A percentile compares a stretch with the other conserved stretches of the same genome.
Conservation (phyloP, 371 early-diverging fungal genomes). For the Lichtheimia corymbifera region DNA sequence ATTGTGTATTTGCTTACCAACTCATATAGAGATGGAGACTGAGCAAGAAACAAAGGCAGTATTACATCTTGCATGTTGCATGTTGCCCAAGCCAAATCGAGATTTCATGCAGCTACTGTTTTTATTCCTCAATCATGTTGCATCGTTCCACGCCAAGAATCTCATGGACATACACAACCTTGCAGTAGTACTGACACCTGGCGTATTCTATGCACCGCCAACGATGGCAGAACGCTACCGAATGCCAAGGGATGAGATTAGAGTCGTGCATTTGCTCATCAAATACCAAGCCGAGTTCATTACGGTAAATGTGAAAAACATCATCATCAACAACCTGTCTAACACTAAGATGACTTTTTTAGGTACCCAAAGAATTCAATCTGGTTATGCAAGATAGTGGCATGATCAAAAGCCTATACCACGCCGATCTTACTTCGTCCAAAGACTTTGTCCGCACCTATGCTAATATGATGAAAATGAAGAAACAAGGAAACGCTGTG, state of each 20-base stretch:
- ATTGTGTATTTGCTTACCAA: neutral
- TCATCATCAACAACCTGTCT: neutral
- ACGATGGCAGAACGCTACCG: conserved; percentile 17
- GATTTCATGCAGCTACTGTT: conserved; percentile 84
- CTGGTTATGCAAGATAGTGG: conserved; percentile 21
- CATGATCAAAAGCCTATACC: conserved; percentile 19
- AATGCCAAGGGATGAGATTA: conserved; percentile 61
- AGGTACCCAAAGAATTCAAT: conserved; percentile 26
- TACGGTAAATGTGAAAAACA: conserved; percentile 38
- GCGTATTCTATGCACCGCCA: conserved; percentile 76
- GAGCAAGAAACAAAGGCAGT: conserved; percentile 50
- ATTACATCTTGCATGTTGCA: conserved; percentile 74
- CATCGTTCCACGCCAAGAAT: conserved; percentile 69
- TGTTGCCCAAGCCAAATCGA: conserved; percentile 88
- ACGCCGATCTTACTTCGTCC: conserved; percentile 24
- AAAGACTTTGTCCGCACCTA: conserved; percentile 26
- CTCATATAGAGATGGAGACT: conserved; percentile 33
- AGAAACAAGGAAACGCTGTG: conserved; percentile 10
- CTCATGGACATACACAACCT: conserved; percentile 90
- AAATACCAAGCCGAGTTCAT: conserved; percentile 71
- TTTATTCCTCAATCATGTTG: conserved; percentile 81
- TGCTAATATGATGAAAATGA: conserved; percentile 19
- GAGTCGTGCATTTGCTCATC: conserved; percentile 71
- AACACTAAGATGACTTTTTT: neutral
- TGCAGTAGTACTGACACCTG: conserved; percentile 91